Conservation (phyloP, 1,139 yeast genomes). For the Geotrichum reessii region DNA sequence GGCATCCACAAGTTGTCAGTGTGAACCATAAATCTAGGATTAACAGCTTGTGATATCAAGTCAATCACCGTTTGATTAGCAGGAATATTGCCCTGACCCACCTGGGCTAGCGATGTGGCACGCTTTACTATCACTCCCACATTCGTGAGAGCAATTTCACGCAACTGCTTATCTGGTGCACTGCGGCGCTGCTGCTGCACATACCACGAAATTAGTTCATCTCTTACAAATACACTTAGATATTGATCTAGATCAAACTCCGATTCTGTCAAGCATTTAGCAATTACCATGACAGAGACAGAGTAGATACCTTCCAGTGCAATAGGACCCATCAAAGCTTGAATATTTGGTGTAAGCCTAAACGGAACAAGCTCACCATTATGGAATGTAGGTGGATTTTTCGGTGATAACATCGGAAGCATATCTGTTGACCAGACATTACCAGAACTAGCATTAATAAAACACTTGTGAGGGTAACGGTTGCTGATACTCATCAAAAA, state of each 20-base stretch:
- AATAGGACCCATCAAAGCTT: conserved; percentile 86
- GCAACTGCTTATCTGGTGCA: conserved; percentile 70
- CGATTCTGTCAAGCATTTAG: conserved; percentile 83
- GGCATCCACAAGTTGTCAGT: conserved; percentile 97
- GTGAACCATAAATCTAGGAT: conserved; percentile 88
- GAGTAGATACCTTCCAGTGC: conserved; percentile 88
- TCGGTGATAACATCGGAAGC: conserved; percentile 65
- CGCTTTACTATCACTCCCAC: conserved; percentile 78
- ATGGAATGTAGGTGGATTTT: conserved; percentile 80
- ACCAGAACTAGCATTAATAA: conserved; percentile 76
- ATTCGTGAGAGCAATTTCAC: conserved; percentile 83
- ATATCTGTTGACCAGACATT: conserved; percentile 92
- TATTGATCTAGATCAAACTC: conserved; percentile 74
- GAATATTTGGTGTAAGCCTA: conserved; percentile 92
- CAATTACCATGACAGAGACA: conserved; percentile 76
- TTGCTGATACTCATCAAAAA: conserved; percentile 92
- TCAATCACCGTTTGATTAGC: conserved; percentile 93
- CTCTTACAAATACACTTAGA: conserved; percentile 85
- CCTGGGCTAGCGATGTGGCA: conserved; percentile 60
- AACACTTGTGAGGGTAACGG: conserved; percentile 90
- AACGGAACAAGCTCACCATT: conserved; percentile 96
- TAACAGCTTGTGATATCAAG: conserved; percentile 89
- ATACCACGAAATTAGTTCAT: conserved; percentile 92
- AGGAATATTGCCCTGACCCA: conserved; percentile 66
- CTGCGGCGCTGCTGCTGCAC: conserved; percentile 63